A percentile compares a stretch with the other conserved stretches of the same genome.
phyloP scores from a whole-genome alignment of 495 filamentous ascomycete genomes.

The Xylaria acuta region DNA sequence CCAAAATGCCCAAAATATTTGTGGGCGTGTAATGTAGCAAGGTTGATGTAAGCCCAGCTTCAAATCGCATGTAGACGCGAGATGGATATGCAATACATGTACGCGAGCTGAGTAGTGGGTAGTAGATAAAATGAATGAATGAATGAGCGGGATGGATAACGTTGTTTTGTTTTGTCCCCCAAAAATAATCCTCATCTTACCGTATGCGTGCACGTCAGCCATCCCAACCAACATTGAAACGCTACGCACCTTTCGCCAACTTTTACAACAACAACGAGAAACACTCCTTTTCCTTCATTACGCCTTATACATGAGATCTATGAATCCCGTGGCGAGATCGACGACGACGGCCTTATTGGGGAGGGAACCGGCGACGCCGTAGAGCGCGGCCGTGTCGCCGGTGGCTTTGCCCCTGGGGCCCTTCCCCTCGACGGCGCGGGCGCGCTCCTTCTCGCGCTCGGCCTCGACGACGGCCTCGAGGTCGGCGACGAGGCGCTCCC shows the following conservation, averaged over 20 bases:
- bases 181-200: neutral
- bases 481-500: conserved; percentile 79
- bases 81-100: neutral
- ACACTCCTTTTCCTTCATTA: neutral
- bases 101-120: neutral
- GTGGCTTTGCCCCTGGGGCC: conserved; percentile 66
- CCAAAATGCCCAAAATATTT: neutral
- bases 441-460: conserved; percentile 72
- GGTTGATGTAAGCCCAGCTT: neutral
- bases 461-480: conserved; percentile 77
- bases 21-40: no score
- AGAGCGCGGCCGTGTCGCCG: conserved; percentile 85
- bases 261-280: neutral
- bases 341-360: conserved; percentile 95
- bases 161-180: neutral
- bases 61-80: neutral
- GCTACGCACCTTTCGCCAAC: neutral
- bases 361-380: conserved; percentile 92
- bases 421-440: conserved; percentile 73
- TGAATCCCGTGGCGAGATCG: conserved; percentile 86
- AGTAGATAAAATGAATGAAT: neutral
- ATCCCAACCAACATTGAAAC: neutral
- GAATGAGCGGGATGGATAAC: conserved; percentile 2
- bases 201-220: neutral
- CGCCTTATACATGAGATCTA: conserved; percentile 96